Conservation (phyloP, 2,329 filamentous ascomycete species). For the Paracoccidioides brasiliensis region DNA sequence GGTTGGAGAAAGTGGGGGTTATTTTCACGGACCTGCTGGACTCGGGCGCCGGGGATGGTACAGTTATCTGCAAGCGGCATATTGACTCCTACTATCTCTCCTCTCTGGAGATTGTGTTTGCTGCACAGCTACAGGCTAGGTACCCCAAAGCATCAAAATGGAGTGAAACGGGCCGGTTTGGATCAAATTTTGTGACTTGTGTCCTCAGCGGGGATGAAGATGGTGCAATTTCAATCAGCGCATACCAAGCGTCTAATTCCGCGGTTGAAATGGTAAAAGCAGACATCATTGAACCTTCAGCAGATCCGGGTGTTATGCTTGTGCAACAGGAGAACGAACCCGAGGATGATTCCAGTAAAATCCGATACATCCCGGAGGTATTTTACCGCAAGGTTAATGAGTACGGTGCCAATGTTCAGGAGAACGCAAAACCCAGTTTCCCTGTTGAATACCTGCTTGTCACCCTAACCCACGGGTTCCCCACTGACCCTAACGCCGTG, state of each 20-base stretch:
- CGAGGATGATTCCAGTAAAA: slow-evolving; percentile 52
- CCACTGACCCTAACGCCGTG: slow-evolving; percentile 60
- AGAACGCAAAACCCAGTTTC: slow-evolving; percentile 92
- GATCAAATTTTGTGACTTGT: slow-evolving; percentile 94
- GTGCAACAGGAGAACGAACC: slow-evolving; percentile 87
- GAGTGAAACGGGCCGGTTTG: slow-evolving; percentile 88
- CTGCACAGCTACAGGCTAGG: slow-evolving; percentile 73
- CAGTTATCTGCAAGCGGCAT: slow-evolving; percentile 87
- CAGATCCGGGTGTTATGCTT: slow-evolving; percentile 85
- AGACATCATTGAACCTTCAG: slow-evolving; percentile 88
- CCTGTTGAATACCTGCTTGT: slow-evolving; percentile 94
- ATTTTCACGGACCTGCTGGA: slow-evolving; percentile 91
- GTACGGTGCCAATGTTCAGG: slow-evolving; percentile 88
- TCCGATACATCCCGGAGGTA: slow-evolving; percentile 90
- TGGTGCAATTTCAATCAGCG: slow-evolving; percentile 74
- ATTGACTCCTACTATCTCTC: slow-evolving; percentile 90
- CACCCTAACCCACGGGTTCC: slow-evolving; percentile 92
- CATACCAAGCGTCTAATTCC: slow-evolving; percentile 90
- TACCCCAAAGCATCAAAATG: slow-evolving; percentile 88
- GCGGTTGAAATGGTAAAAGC: slow-evolving; percentile 95
- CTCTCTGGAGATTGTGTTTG: slow-evolving; percentile 82
- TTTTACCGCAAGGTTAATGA: slow-evolving; percentile 95
- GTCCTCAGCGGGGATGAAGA: slow-evolving; percentile 86
- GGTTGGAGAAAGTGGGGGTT: slow-evolving; percentile 76
- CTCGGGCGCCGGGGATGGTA: slow-evolving; percentile 65